phyloP scores from a whole-genome alignment of 2,329 filamentous ascomycete species.

The Aspergillus terreus region DNA sequence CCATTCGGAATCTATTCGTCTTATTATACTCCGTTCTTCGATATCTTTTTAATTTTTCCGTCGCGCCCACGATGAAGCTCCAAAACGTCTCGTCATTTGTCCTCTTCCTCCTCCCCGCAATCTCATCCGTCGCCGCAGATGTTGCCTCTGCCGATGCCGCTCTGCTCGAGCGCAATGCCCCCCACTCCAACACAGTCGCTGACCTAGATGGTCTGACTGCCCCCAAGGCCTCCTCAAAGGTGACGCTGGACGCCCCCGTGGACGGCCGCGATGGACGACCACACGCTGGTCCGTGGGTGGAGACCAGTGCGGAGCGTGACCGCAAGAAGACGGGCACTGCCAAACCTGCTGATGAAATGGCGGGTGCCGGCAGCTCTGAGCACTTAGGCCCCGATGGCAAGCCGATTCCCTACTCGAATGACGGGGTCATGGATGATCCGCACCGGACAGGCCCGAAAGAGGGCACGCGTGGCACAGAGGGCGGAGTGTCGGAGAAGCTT shows the following conservation, averaged over 20 bases:
- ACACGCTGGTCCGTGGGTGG: conserved; percentile 72
- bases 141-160: conserved; percentile 9
- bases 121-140: conserved; percentile 25
- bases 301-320: conserved; percentile 46
- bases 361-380: conserved; percentile 23
- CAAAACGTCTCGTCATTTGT: conserved; percentile 25
- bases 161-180: conserved; percentile 7
- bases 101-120: conserved; percentile 33
- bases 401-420: conserved; percentile 52
- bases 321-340: conserved; percentile 38
- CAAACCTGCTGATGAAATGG: conserved; percentile 31
- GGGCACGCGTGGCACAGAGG: conserved; percentile 83
- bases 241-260: conserved; percentile 78
- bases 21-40: conserved; percentile 1
- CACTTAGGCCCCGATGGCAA: conserved; percentile 41
- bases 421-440: conserved; percentile 93
- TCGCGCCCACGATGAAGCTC: conserved; percentile 30
- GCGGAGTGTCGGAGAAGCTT: conserved; percentile 82
- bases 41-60: neutral
- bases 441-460: conserved; percentile 71
- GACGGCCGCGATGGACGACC: conserved; percentile 93
- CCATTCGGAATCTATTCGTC: neutral
- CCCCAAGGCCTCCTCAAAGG: conserved; percentile 37
- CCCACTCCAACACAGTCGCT: conserved; percentile 13
- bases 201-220: conserved; percentile 16